A percentile compares a stretch with the other conserved stretches of the same genome.
Conservation (phyloP, 2,329 filamentous ascomycete genomes). For the Talaromyces sp. region DNA sequence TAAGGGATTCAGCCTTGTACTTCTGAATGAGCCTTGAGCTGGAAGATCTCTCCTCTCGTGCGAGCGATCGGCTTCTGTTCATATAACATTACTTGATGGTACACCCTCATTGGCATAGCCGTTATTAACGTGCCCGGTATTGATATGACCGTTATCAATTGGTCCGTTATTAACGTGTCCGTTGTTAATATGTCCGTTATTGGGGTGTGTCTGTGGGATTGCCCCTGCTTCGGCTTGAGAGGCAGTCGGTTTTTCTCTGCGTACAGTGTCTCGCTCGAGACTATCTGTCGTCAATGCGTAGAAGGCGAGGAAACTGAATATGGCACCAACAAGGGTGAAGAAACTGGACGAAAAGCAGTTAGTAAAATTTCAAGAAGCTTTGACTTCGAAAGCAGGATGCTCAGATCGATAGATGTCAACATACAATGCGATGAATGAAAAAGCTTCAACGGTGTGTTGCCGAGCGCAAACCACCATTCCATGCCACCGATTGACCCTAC, state of each 20-base stretch:
- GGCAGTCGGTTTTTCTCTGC: background rate
- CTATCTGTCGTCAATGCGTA: slow-evolving; percentile 3
- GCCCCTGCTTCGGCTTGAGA: background rate
- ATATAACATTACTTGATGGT: background rate
- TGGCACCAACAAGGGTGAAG: slow-evolving; percentile 1
- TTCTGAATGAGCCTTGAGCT: background rate
- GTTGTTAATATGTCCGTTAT: background rate
- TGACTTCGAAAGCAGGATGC: background rate
- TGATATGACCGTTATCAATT: background rate
- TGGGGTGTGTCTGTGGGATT: background rate
- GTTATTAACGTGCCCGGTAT: background rate
- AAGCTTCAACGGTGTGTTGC: slow-evolving; percentile 9
- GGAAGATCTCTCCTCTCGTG: background rate
- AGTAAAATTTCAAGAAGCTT: background rate
- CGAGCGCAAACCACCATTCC: slow-evolving; percentile 7
- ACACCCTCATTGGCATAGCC: background rate
- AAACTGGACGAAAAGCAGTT: background rate
- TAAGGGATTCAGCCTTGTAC: too few species aligned
- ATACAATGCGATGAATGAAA: slow-evolving; percentile 11
- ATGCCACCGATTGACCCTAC: slow-evolving; percentile 1
- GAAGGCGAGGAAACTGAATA: slow-evolving; percentile 5
- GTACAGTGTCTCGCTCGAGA: background rate
- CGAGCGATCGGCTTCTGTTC: background rate
- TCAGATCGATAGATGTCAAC: background rate
- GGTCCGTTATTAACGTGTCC: background rate